These are phyloP conservation scores for Hydrangea macrophylla DNA, from an alignment of 148 eudicot species.

Conservation along the genomic window DNA sequence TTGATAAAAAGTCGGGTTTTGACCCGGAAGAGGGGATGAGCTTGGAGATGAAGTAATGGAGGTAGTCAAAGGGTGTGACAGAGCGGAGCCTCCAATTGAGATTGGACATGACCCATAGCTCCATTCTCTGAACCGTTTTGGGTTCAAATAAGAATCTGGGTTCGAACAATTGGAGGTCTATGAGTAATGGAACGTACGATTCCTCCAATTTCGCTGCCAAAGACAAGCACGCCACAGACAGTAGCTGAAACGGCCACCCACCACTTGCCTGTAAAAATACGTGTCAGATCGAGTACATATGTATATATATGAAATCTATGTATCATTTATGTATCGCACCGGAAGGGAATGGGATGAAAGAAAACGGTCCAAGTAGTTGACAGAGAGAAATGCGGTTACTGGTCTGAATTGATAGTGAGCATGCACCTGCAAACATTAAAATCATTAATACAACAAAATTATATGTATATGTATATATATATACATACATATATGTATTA, in stretches of 20 bases:
- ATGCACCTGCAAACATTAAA: constrained; percentile 22
- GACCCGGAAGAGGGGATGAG: constrained; percentile 4
- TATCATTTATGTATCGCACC: constrained; percentile 8
- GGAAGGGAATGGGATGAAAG: constrained; percentile 19
- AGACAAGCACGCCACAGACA: constrained; percentile 35
- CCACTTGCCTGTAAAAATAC: constrained; percentile 16
- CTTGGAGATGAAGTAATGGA: constrained; percentile 30
- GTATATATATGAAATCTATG: too few relatives aligned
- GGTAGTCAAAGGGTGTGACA: constrained; percentile 35
- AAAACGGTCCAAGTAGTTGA: constrained; percentile 41
- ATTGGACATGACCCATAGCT: constrained; percentile 27
- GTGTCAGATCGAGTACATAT: neutral
- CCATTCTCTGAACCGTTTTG: constrained; percentile 34
- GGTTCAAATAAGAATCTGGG: constrained; percentile 29
- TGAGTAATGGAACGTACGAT: constrained; percentile 23
- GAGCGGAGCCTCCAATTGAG: constrained; percentile 34
- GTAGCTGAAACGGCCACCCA: constrained; percentile 36
- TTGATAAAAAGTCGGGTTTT: neutral
- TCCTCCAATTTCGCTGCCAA: constrained; percentile 43
- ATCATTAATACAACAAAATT: neutral
- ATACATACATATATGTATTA: neutral
- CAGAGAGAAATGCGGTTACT: constrained; percentile 34
- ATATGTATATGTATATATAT: neutral
- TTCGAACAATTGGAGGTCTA: constrained; percentile 30
- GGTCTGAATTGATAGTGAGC: constrained; percentile 28